Evolutionary conservation across 1,139 yeast species (phyloP).

Genomic region (Scheffersomyces lignicola): DNA sequence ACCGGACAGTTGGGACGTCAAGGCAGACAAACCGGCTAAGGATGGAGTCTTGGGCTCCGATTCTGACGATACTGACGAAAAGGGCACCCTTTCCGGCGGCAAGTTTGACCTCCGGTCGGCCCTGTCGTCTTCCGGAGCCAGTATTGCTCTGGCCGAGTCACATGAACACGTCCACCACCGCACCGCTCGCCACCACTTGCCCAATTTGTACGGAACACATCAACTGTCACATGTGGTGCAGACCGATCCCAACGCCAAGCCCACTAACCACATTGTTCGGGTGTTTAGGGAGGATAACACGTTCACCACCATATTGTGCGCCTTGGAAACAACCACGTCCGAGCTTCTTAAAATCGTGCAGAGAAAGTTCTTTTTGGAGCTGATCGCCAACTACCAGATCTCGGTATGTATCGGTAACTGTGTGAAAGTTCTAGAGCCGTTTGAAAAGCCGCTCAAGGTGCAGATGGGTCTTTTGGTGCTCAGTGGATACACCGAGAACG

Average conservation of each 20-base stretch:
- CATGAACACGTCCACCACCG: slow-evolving; percentile 1
- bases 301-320: slow-evolving; percentile 75
- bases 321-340: slow-evolving; percentile 73
- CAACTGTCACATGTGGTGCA: slow-evolving; percentile 26
- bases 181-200: slow-evolving; percentile 17
- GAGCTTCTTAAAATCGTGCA: slow-evolving; percentile 70
- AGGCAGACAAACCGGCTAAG: slow-evolving; percentile 24
- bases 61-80: slow-evolving; percentile 6
- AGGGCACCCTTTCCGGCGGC: slow-evolving; percentile 1
- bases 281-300: slow-evolving; percentile 80
- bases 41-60: slow-evolving; percentile 6
- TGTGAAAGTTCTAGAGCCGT: slow-evolving; percentile 69
- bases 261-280: slow-evolving; percentile 57
- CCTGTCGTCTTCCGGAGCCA: slow-evolving; percentile 1
- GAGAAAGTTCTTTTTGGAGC: slow-evolving; percentile 73
- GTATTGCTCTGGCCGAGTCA: slow-evolving; percentile 1
- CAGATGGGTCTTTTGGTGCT: slow-evolving; percentile 72
- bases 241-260: slow-evolving; percentile 21
- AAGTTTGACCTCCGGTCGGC: slow-evolving; percentile 1
- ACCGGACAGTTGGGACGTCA: slow-evolving; percentile 82
- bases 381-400: slow-evolving; percentile 71
- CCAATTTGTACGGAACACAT: slow-evolving; percentile 39
- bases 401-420: slow-evolving; percentile 80
- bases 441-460: slow-evolving; percentile 75
- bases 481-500: slow-evolving; percentile 80